Conservation (phyloP, 2,329 filamentous ascomycete species). For the Ophiocordyceps camponoti-floridani region DNA sequence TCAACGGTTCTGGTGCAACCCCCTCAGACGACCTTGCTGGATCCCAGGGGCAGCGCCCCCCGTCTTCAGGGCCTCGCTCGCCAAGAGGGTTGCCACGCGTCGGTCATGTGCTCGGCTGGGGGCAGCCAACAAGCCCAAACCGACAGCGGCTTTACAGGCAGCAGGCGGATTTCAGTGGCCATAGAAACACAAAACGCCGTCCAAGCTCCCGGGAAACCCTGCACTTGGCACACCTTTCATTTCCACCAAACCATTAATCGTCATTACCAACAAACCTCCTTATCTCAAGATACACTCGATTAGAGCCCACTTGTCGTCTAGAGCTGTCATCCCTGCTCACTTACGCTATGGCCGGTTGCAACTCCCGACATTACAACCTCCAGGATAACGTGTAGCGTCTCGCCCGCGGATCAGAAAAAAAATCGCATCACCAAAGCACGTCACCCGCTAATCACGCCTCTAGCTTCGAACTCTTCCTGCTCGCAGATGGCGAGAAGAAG, state of each 20-base stretch:
- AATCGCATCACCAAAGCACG: too few relatives aligned
- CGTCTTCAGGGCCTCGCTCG: background rate
- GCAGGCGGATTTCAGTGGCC: background rate
- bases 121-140: background rate
- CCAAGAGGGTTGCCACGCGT: background rate
- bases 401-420: background rate
- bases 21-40: background rate
- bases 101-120: background rate
- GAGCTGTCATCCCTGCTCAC: too few relatives aligned
- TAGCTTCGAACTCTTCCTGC: slow-evolving; percentile 88
- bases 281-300: background rate
- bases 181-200: background rate
- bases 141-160: background rate
- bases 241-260: background rate
- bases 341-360: slow-evolving; percentile 15
- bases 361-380: slow-evolving; percentile 21
- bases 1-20: background rate
- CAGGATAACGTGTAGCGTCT: slow-evolving; percentile 15
- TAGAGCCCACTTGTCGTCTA: too few relatives aligned
- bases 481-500: slow-evolving; percentile 81
- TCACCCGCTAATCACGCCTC: slow-evolving; percentile 6
- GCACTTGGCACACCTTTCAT: background rate
- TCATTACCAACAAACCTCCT: background rate
- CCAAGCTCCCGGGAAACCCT: background rate
- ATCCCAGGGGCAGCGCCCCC: too few relatives aligned